These are phyloP conservation scores for Nemophila menziesii DNA, from an alignment of 257 asterid genomes.

Conservation along the genomic window DNA sequence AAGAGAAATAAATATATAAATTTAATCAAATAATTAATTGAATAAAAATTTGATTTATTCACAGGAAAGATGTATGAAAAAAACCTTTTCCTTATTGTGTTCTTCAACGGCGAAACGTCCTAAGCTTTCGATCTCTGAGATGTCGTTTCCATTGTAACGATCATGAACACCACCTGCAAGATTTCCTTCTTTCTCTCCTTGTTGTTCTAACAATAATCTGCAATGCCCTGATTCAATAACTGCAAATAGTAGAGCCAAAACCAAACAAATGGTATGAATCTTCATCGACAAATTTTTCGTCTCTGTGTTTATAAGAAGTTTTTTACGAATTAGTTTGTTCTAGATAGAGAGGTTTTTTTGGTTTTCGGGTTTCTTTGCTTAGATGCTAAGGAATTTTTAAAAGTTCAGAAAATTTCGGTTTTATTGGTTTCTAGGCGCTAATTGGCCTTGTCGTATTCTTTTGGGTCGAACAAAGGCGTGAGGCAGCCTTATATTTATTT, in stretches of 20 bases:
- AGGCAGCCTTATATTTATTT: too few species aligned
- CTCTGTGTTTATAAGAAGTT: too few species aligned
- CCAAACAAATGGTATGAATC: conserved; percentile 4
- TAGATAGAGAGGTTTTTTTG: too few species aligned
- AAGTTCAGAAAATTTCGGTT: too few species aligned
- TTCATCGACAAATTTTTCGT: too few species aligned
- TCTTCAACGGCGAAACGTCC: conserved; percentile 43
- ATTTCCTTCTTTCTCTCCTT: conserved; percentile 5
- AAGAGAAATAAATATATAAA: not conserved
- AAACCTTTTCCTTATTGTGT: conserved; percentile 34
- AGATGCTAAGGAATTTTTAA: too few species aligned
- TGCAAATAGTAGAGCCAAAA: conserved; percentile 10
- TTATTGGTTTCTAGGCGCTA: too few species aligned
- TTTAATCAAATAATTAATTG: not conserved
- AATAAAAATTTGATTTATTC: not conserved
- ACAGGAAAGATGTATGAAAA: not conserved
- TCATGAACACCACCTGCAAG: conserved; percentile 24
- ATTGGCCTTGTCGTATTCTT: too few species aligned
- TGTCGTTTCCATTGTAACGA: conserved; percentile 13
- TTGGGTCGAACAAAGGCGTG: too few species aligned
- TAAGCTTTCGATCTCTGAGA: conserved; percentile 24
- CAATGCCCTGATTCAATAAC: conserved; percentile 15
- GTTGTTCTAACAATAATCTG: not conserved
- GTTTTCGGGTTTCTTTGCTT: too few species aligned
- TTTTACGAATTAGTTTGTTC: too few species aligned